Evolutionary conservation across 768 basidiomycete species (phyloP), one percentile per base, ranked within the genome.

Genomic region (Tricholoma flavovirens): DNA sequence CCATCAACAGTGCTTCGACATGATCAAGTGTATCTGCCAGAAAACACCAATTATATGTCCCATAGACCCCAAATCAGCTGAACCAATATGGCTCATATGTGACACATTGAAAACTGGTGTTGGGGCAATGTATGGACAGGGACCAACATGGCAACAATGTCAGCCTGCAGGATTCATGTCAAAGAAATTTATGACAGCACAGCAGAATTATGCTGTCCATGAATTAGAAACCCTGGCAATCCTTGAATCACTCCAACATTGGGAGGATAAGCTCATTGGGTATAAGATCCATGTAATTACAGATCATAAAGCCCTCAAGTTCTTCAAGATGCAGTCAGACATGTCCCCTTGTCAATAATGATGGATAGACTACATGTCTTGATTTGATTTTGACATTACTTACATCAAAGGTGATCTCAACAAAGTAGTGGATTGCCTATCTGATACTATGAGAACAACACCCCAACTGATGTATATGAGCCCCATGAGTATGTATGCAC

Each of bases 221-320:
- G 49, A 51, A 30, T 14, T 51, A 3, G 60, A 63, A 15, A 49
- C 56, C 2, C 38, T 60, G 12, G 60, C 56, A 0, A 51, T 63
- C 0, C 33, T 63, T 1, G 61, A 64, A 32, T 51, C 55, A 2
- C 38, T 72, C 0, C 4, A 69, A 4, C 67, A 67, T 24, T 72
- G 66, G 69, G 67, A 71, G 49, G 67, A 72, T 40, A 68, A 71
- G 26, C 60, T 71, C 0, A 40, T 73, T 0, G 65, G 69, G 1
- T 56, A 53, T 7, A 24, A 35, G 1, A 60, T 73, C 15, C 60
- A 36, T 1, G 58, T 73, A 1, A 51, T 68, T 0, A 70, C 68
- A 0, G 66, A 71, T 49, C 71, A 73, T 48, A 51, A 67, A 17
- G 63, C 69, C 0, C 62, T 73, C 2, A 54, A 60, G 26, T 65